phyloP scores from a whole-genome alignment of 768 basidiomycete species.

The Coprinopsis marcescibilis region DNA sequence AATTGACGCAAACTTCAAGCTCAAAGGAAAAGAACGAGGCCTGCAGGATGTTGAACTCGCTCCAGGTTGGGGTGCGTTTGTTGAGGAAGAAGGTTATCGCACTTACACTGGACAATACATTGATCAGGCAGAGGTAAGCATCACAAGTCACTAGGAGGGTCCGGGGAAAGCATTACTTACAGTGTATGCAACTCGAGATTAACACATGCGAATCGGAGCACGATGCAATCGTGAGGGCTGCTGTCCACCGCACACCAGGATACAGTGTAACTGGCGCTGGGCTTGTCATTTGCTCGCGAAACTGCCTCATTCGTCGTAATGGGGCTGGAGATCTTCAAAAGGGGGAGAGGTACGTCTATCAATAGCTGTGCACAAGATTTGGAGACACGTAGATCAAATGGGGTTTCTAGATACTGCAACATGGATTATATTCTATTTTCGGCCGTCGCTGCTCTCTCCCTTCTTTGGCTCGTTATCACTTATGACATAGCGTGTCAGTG shows the following conservation, averaged over 20 bases:
- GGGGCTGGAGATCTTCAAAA: constrained; percentile 26
- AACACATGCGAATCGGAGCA: constrained; percentile 14
- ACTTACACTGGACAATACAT: not conserved
- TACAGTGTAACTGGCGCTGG: constrained; percentile 20
- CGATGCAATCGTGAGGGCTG: constrained; percentile 21
- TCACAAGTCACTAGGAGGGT: constrained; percentile 1
- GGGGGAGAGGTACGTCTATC: constrained; percentile 23
- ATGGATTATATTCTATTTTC: constrained; percentile 30
- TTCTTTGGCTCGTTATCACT: constrained; percentile 17
- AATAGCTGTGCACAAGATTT: not conserved
- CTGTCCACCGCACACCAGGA: constrained; percentile 20
- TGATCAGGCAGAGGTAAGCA: constrained; percentile 1
- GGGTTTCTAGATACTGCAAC: constrained; percentile 24
- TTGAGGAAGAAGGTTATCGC: constrained; percentile 1
- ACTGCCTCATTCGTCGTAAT: constrained; percentile 18
- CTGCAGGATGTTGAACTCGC: constrained; percentile 2
- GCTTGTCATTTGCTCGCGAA: constrained; percentile 19
- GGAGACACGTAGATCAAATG: constrained; percentile 6
- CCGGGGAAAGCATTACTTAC: constrained; percentile 6
- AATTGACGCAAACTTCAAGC: constrained; percentile 6
- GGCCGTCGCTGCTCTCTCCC: constrained; percentile 7
- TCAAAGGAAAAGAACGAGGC: not conserved
- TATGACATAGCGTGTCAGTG: constrained; percentile 32
- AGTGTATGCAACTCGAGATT: not conserved
- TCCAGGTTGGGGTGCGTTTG: constrained; percentile 1